phyloP scores from a whole-genome alignment of 1,284 basidiomycete species.

The Hemileia vastatrix region DNA sequence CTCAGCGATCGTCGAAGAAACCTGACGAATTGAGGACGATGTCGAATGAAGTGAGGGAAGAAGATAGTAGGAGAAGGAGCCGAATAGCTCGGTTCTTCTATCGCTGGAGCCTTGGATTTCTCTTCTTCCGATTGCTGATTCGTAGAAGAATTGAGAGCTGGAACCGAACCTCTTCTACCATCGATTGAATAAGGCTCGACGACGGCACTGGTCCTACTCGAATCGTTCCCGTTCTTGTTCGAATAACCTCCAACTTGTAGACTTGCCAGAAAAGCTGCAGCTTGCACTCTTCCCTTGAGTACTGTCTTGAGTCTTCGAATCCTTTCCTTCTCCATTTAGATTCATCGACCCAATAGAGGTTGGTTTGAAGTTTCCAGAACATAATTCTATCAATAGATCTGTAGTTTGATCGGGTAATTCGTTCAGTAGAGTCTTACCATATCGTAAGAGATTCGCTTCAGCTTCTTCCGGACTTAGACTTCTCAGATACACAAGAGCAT shows the following conservation, averaged over 20 bases:
- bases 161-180: too few relatives aligned
- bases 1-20: slow-evolving; percentile 75
- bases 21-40: slow-evolving; percentile 66
- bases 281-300: too few relatives aligned
- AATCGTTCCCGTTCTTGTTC: background rate
- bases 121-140: too few relatives aligned
- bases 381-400: slow-evolving; percentile 79
- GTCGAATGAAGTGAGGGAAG: slow-evolving; percentile 90
- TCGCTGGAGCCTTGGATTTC: too few relatives aligned
- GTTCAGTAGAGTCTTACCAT: slow-evolving; percentile 55
- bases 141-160: too few relatives aligned
- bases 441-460: slow-evolving; percentile 37
- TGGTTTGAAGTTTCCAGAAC: slow-evolving; percentile 67
- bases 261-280: too few relatives aligned
- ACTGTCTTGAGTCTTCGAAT: background rate
- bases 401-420: slow-evolving; percentile 79
- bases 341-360: too few relatives aligned
- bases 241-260: too few relatives aligned
- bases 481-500: slow-evolving; percentile 72
- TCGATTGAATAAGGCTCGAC: slow-evolving; percentile 26
- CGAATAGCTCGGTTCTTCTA: too few relatives aligned
- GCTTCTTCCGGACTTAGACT: slow-evolving; percentile 61
- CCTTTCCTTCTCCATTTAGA: too few relatives aligned
- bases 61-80: slow-evolving; percentile 74
- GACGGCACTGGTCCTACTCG: background rate